Evolutionary conservation across 202 grass and related monocot genomes (phyloP).

Genomic region (Panicum virgatum): DNA sequence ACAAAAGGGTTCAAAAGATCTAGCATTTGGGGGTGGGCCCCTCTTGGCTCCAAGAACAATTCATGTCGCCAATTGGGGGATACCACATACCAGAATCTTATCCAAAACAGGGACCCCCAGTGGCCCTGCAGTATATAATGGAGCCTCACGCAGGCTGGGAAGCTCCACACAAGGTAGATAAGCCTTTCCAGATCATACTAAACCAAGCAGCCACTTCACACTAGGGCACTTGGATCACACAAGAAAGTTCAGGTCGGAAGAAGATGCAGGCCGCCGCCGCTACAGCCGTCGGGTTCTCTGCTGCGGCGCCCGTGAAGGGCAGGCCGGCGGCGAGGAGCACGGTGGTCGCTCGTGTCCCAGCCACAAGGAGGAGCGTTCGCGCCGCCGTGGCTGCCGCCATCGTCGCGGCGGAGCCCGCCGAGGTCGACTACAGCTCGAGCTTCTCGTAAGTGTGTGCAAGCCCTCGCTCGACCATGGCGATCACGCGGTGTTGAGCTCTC

Average conservation of each 20-base stretch:
- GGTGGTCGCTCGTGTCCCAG: background rate
- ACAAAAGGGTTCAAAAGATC: conserved; percentile 1
- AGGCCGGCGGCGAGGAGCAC: conserved; percentile 21
- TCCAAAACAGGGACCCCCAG: background rate
- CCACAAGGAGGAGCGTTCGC: background rate
- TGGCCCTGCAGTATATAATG: conserved; percentile 26
- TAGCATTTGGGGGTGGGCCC: background rate
- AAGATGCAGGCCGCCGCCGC: conserved; percentile 53
- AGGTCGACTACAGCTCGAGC: conserved; percentile 61
- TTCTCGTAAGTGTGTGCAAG: conserved; percentile 46
- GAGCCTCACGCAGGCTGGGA: background rate
- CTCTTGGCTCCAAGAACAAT: background rate
- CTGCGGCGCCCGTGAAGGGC: conserved; percentile 38
- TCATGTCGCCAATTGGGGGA: background rate
- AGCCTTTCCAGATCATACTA: conserved; percentile 18
- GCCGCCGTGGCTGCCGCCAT: background rate
- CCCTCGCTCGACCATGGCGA: background rate
- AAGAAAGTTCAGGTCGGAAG: conserved; percentile 20
- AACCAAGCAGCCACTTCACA: conserved; percentile 3
- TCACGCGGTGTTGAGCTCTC: background rate
- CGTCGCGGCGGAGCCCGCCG: conserved; percentile 15
- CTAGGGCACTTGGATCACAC: conserved; percentile 2
- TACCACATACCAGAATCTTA: conserved; percentile 39
- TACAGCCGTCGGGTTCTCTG: conserved; percentile 42
- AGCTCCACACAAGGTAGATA: conserved; percentile 31